A percentile compares a stretch with the other conserved stretches of the same genome.
phyloP scores from a whole-genome alignment of 208 protist species.

The Leishmania major region DNA sequence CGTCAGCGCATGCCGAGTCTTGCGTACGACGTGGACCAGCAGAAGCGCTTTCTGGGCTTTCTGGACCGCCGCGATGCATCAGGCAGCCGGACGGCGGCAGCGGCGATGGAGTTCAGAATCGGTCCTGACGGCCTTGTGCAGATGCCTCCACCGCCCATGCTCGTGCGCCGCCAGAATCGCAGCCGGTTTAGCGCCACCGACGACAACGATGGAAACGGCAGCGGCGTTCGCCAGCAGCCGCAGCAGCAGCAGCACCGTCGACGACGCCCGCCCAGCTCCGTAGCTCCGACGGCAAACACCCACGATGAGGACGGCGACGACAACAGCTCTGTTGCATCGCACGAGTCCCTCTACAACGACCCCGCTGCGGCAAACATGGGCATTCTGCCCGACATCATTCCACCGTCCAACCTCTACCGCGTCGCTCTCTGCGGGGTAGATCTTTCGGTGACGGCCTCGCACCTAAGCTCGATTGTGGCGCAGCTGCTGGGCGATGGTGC shows the following conservation, averaged over 20 bases:
- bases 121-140: slow-evolving; percentile 31
- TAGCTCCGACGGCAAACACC: not conserved
- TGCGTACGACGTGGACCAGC: slow-evolving; percentile 28
- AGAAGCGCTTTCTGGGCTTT: slow-evolving; percentile 27
- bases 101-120: slow-evolving; percentile 22
- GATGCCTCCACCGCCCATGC: slow-evolving; percentile 31
- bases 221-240: not conserved
- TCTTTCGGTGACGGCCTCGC: slow-evolving; percentile 43
- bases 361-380: slow-evolving; percentile 20
- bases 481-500: slow-evolving; percentile 51
- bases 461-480: slow-evolving; percentile 57
- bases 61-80: slow-evolving; percentile 22
- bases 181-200: not conserved
- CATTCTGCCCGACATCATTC: slow-evolving; percentile 27
- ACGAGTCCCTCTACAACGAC: slow-evolving; percentile 34
- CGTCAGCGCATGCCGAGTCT: slow-evolving; percentile 22
- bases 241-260: slow-evolving; percentile 1
- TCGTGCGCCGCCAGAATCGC: slow-evolving; percentile 17
- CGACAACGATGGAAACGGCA: not conserved
- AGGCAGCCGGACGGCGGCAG: slow-evolving; percentile 2
- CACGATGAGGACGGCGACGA: slow-evolving; percentile 9
- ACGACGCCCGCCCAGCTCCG: not conserved
- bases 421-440: slow-evolving; percentile 76
- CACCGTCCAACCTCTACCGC: slow-evolving; percentile 36
- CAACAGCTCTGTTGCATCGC: slow-evolving; percentile 24